phyloP scores from a whole-genome alignment of 768 basidiomycete species.

The Lactarius psammicola region DNA sequence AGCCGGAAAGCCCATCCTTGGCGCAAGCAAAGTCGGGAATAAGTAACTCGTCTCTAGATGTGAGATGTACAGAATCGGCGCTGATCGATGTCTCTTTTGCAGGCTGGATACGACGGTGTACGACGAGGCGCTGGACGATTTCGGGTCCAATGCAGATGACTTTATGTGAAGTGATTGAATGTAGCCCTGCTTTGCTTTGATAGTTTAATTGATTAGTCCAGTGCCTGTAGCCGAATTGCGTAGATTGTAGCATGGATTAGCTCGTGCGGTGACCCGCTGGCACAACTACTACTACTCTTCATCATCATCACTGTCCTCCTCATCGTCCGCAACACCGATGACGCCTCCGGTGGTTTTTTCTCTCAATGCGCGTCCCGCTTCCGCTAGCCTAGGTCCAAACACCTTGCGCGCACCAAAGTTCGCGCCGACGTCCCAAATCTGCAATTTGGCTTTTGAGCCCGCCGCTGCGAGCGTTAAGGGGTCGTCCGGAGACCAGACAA shows the following conservation, averaged over 20 bases:
- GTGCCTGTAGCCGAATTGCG: slow-evolving; percentile 14
- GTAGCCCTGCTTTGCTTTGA: slow-evolving; percentile 9
- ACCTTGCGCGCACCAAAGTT: slow-evolving; percentile 81
- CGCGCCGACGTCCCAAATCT: slow-evolving; percentile 92
- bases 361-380: slow-evolving; percentile 64
- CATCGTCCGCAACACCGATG: slow-evolving; percentile 64
- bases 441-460: slow-evolving; percentile 90
- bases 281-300: slow-evolving; percentile 35
- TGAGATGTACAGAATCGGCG: slow-evolving; percentile 46
- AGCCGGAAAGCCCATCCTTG: slow-evolving; percentile 69
- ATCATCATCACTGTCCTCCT: slow-evolving; percentile 59
- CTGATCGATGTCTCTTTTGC: slow-evolving; percentile 19
- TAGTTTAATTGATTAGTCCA: slow-evolving; percentile 20
- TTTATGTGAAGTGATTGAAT: slow-evolving; percentile 71
- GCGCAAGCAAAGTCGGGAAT: slow-evolving; percentile 61
- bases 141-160: slow-evolving; percentile 69
- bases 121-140: slow-evolving; percentile 90
- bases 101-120: slow-evolving; percentile 81
- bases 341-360: slow-evolving; percentile 66
- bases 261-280: neutral
- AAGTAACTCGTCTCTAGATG: slow-evolving; percentile 46
- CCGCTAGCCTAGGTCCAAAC: slow-evolving; percentile 73
- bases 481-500: slow-evolving; percentile 90
- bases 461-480: slow-evolving; percentile 87
- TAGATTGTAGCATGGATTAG: slow-evolving; percentile 20